These are phyloP conservation scores for Metarhizium humberi DNA, from an alignment of 2,329 filamentous ascomycete species.

Conservation along the genomic window DNA sequence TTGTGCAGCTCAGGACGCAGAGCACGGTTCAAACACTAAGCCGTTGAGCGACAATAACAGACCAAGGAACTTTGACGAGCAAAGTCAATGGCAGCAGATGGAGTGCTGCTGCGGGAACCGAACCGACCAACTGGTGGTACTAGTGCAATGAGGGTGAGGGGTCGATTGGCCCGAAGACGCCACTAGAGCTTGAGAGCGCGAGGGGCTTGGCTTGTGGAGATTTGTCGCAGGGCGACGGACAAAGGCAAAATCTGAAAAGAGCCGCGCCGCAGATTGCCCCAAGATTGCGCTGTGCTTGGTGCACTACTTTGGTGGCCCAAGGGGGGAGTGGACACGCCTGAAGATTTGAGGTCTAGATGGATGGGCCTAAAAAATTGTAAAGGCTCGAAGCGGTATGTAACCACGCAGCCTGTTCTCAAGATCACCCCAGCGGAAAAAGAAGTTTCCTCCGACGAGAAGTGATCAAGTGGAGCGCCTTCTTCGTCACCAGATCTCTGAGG, in stretches of 20 bases:
- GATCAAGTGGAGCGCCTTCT: neutral
- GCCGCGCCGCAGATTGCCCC: neutral
- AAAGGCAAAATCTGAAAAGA: neutral
- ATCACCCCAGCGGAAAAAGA: neutral
- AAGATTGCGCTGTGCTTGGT: neutral
- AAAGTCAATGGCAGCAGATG: neutral
- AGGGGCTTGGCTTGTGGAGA: constrained; percentile 3
- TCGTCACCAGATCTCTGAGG: neutral
- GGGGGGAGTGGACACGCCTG: neutral
- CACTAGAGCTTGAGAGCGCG: constrained; percentile 3
- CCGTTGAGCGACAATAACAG: neutral
- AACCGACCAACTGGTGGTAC: constrained; percentile 1
- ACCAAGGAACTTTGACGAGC: neutral
- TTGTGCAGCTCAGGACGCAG: neutral
- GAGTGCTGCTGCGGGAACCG: neutral
- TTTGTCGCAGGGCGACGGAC: neutral
- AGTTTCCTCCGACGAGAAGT: neutral
- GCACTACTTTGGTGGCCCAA: neutral
- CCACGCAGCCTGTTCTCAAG: neutral
- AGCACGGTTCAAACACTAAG: neutral
- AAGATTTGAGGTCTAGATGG: neutral
- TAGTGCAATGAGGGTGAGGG: constrained; percentile 8
- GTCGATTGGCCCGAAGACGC: constrained; percentile 7
- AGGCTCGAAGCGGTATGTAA: neutral
- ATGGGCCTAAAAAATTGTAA: neutral